A percentile compares a stretch with the other conserved stretches of the same genome.
Conservation (phyloP, 2,329 filamentous ascomycete genomes). For the Gaeumannomyces sp. region DNA sequence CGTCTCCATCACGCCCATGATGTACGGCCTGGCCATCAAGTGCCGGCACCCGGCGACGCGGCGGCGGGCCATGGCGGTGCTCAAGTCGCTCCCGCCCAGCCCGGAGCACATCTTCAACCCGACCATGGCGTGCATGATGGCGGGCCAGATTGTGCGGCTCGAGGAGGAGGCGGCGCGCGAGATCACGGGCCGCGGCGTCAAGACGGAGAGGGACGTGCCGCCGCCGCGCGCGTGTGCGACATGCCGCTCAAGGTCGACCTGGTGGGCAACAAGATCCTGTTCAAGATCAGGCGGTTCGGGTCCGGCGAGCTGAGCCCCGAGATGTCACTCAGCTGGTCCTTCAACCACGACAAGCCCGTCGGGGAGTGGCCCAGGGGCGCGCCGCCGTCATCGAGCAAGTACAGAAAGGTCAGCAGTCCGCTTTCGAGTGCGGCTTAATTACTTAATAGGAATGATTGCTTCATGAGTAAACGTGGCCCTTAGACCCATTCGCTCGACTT, state of each 20-base stretch:
- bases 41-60: constrained; percentile 7
- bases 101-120: neutral
- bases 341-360: neutral
- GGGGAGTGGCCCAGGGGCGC: neutral
- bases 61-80: constrained; percentile 2
- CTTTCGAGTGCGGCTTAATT: neutral
- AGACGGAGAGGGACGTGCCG: neutral
- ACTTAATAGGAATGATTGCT: too few species aligned
- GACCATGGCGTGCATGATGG: neutral
- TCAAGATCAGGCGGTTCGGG: neutral
- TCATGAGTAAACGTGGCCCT: too few species aligned
- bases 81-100: neutral
- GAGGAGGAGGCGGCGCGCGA: neutral
- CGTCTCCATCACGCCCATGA: neutral
- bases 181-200: neutral
- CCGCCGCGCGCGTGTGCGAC: neutral
- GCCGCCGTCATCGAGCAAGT: neutral
- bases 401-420: neutral
- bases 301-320: neutral
- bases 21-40: constrained; percentile 6
- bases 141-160: neutral
- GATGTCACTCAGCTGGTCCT: neutral
- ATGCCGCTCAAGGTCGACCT: neutral
- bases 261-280: neutral
- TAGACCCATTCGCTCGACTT: too few species aligned